These are phyloP conservation scores for Leccinum subgranulosum DNA, from an alignment of 768 basidiomycete species.

Conservation along the genomic window DNA sequence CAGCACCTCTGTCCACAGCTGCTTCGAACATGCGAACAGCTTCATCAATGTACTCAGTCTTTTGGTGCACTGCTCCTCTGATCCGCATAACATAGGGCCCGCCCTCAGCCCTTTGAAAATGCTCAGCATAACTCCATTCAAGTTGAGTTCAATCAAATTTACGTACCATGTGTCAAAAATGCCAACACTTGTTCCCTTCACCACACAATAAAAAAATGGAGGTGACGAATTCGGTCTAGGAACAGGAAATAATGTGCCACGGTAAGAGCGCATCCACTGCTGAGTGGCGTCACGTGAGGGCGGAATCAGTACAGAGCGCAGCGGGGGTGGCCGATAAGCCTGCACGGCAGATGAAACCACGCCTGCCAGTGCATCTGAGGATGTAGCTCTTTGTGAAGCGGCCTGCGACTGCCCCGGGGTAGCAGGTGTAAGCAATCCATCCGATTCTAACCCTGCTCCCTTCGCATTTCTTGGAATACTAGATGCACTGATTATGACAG, in stretches of 20 bases:
- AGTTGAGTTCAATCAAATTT: no score
- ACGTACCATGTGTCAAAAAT: not conserved
- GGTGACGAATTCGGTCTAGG: no score
- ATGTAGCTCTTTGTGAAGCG: not conserved
- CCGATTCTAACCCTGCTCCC: no score
- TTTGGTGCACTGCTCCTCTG: not conserved
- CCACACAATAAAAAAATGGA: not conserved
- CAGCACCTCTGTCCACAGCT: not conserved
- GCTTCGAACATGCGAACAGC: not conserved
- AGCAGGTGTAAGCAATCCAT: no score
- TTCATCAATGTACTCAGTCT: not conserved
- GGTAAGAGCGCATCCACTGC: not conserved
- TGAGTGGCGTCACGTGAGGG: not conserved
- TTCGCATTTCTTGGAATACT: no score
- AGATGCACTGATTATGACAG: no score
- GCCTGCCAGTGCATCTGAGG: not conserved
- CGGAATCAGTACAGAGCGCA: not conserved
- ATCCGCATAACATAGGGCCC: not conserved
- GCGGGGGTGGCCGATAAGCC: no score
- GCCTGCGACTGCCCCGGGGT: no score
- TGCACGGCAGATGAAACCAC: not conserved
- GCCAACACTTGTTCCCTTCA: not conserved
- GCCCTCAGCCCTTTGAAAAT: not conserved
- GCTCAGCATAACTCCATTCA: not conserved
- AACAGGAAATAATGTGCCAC: not conserved